These are phyloP conservation scores for Sarocladiaceae sp. DNA, from an alignment of 2,329 filamentous ascomycete genomes.

Conservation along the genomic window DNA sequence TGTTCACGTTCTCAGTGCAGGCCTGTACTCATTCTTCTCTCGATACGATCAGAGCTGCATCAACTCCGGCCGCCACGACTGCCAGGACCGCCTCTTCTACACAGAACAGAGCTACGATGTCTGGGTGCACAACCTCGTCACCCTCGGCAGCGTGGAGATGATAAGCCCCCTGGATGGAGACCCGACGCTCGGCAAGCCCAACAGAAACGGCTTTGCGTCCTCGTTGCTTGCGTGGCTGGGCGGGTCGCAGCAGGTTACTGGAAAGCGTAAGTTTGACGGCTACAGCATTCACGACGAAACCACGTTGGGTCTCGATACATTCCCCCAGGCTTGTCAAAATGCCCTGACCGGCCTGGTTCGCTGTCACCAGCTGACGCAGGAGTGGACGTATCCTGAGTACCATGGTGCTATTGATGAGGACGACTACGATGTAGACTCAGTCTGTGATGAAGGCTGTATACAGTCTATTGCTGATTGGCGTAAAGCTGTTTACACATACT, in stretches of 20 bases:
- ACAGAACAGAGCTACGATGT: constrained; percentile 16
- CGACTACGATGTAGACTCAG: neutral
- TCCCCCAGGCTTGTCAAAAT: neutral
- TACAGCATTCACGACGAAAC: constrained; percentile 10
- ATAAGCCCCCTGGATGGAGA: constrained; percentile 11
- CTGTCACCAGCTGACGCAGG: neutral
- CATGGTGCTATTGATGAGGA: neutral
- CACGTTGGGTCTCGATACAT: neutral
- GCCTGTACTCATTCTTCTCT: constrained; percentile 22
- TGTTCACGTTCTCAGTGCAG: constrained; percentile 19
- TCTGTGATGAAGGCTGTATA: neutral
- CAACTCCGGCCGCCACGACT: constrained; percentile 13
- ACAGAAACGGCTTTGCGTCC: constrained; percentile 15
- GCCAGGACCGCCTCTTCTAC: constrained; percentile 17
- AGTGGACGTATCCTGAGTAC: neutral
- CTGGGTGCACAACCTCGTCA: constrained; percentile 19
- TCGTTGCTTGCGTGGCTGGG: constrained; percentile 16
- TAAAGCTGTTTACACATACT: neutral
- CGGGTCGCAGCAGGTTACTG: constrained; percentile 12
- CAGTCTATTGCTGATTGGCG: neutral
- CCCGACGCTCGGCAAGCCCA: constrained; percentile 10
- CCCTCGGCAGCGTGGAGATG: constrained; percentile 15
- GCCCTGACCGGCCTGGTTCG: neutral
- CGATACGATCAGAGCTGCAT: constrained; percentile 20
- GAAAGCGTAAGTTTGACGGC: constrained; percentile 12